Evolutionary conservation across 2,329 filamentous ascomycete genomes (phyloP), one percentile per base, ranked within the genome.

Genomic region (Penicillium sp.): DNA sequence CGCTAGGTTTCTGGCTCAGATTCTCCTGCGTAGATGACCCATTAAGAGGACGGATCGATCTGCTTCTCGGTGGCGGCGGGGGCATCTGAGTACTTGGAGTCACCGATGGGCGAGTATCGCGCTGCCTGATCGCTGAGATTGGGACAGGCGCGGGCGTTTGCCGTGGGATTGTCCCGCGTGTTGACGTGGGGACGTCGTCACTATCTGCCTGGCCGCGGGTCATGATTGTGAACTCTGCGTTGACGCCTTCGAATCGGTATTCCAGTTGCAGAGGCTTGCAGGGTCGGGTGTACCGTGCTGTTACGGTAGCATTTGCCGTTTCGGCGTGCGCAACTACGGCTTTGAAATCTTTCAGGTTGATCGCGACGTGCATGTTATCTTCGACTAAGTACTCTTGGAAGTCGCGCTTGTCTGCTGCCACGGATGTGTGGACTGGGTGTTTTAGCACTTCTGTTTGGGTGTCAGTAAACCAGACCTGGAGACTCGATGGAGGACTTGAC

Each of bases 331-430:
- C 74, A 25, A 87, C 82, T 27, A 86, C 82, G 8, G 85, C 81
- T 64, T 83, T 84, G 75, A 87, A 87, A 66, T 87, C 85, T 65
- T 85, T 87, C 53, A 86, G 79, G 62, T 79, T 85, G 59, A 86
- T 85, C 47, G 83, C 79, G 59, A 86, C 80, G 61, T 87, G 85
- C 53, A 86, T 72, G 38, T 80, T 78, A 50, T 84, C 79, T 63
- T 85, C 80, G 38, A 84, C 82, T 23, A 75, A 72, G 61, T 85
- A 86, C 46, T 82, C 74, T 48, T 85, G 81, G 59, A 87, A 87
- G 57, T 87, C 84, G 55, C 79, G 77, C 23, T 77, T 83, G 61
- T 85, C 82, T 38, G 86, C 79, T 2, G 83, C 79, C 10, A 87
- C 83, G 8, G 83, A 83, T 6, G 85, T 87, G 57, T 86, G 83